These are phyloP conservation scores for Eruca vesicaria DNA, from an alignment of 441 rosid genomes.

Conservation along the genomic window DNA sequence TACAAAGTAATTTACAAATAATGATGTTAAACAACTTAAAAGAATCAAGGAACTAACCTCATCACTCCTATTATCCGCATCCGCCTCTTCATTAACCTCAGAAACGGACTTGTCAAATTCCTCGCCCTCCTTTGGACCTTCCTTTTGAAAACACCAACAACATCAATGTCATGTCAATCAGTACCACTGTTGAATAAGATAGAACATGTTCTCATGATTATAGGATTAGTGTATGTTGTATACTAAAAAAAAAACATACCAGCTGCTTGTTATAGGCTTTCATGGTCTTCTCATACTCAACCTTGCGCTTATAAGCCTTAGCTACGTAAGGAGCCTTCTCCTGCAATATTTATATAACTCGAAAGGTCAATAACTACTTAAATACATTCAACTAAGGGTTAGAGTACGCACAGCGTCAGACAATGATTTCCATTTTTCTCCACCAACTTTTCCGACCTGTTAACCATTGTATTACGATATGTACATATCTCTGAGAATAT, in stretches of 20 bases:
- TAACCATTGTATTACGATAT: too few species aligned
- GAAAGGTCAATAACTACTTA: background rate
- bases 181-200: background rate
- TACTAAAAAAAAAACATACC: slow-evolving; percentile 41
- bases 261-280: slow-evolving; percentile 80
- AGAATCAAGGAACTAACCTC: slow-evolving; percentile 42
- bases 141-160: slow-evolving; percentile 50
- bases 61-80: slow-evolving; percentile 67
- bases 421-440: slow-evolving; percentile 91
- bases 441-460: slow-evolving; percentile 74
- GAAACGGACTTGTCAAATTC: slow-evolving; percentile 82
- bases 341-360: slow-evolving; percentile 34
- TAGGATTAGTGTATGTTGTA: background rate
- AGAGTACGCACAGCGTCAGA: slow-evolving; percentile 57
- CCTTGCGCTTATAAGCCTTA: too few species aligned
- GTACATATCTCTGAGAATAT: too few species aligned
- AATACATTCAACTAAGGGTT: background rate
- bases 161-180: background rate
- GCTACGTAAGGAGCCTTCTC: too few species aligned
- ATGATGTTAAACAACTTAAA: background rate
- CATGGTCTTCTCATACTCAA: too few species aligned
- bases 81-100: slow-evolving; percentile 62
- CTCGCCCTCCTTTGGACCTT: slow-evolving; percentile 71
- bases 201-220: background rate
- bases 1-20: background rate